Conservation (phyloP, 1,284 basidiomycete species). For the Exobasidium cylindrosporum region DNA sequence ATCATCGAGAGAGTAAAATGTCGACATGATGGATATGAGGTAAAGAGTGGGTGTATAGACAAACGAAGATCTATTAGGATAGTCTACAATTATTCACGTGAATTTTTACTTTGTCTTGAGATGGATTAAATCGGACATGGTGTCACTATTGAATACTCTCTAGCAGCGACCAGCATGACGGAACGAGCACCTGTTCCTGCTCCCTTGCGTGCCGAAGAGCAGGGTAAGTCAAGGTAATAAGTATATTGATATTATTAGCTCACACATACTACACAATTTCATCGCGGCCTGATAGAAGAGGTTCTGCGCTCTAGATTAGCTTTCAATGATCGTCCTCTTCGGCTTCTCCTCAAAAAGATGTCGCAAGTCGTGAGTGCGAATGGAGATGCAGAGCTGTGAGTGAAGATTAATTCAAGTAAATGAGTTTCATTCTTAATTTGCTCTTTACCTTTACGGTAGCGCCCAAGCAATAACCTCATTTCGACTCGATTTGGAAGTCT, state of each 20-base stretch:
- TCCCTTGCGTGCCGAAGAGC: background rate
- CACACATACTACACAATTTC: background rate
- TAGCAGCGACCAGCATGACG: background rate
- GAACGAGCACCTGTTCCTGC: background rate
- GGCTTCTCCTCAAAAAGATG: background rate
- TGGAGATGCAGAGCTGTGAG: background rate
- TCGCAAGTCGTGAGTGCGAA: background rate
- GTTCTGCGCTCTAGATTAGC: conserved; percentile 12
- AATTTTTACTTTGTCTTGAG: conserved; percentile 53
- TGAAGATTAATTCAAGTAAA: background rate
- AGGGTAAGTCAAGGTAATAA: background rate
- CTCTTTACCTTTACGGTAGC: background rate
- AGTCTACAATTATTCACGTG: conserved; percentile 51
- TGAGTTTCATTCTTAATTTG: background rate
- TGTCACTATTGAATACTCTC: background rate
- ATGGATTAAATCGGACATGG: conserved; percentile 49
- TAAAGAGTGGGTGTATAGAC: too few species aligned
- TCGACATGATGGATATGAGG: conserved; percentile 2
- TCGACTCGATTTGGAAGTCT: conserved; percentile 1
- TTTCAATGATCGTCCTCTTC: conserved; percentile 5
- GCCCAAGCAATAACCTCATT: conserved; percentile 1
- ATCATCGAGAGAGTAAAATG: conserved; percentile 1
- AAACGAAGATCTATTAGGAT: too few species aligned
- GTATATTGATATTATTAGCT: background rate
- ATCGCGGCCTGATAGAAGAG: background rate